Base-by-base conservation (phyloP, 805 yeast species). In the Teunomyces atbi region DNA sequence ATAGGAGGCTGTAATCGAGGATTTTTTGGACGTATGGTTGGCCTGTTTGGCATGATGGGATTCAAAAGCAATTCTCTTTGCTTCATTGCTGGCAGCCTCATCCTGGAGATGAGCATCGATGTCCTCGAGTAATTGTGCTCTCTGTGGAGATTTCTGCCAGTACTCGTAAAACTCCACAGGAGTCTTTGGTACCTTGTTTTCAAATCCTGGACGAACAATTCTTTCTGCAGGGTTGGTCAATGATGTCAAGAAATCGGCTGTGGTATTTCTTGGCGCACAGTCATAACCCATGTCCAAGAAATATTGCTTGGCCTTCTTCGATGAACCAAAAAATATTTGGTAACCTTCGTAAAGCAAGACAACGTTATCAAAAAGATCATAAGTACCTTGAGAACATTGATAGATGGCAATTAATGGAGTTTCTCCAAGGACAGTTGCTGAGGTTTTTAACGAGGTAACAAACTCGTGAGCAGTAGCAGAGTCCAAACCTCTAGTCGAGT, bases 191-290 rank as follows among this genome's bases (percentile, higher is more conserved):
- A 81, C 78, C 46, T 62, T 70, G 36, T 64, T 62, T 56, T 78
- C 82, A 49, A 53, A 74, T 11, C 84, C 87, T 12, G 71, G 69
- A 44, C 60, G 64, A 19, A 60, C 60, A 12, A 76, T 66, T 68
- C 87, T 75, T 49, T 82, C 86, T 23, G 73, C 75, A 12, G 84
- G 86, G 61, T 82, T 84, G 13, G 89, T 83, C 43, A 83, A 76
- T 4, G 86, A 74, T 13, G 88, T 83, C 57, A 83, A 74, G 59
- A 71, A 83, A 59, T 83, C 89, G 6, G 86, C 81, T 42, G 87
- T 81, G 3, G 86, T 79, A 73, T 81, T 83, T 71, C 88, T 77
- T 44, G 71, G 68, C 41, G 82, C 80, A 58, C 83, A 81, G 21
- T 73, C 68, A 69, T 70, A 83, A 34, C 89, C 89, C 86, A 83